A percentile compares a stretch with the other conserved stretches of the same genome.
Conservation (phyloP, 164 flowering plant species). For the grape (Vitis vinifera) region ASM3070453v1 NC_081807.1:2082001-2082500, state of each 20-base stretch:
- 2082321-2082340: constrained; percentile 55
- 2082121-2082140: constrained; percentile 55
- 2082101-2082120: constrained; percentile 41
- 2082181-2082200: constrained; percentile 80
- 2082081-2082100: constrained; percentile 53
- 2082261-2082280: constrained; percentile 87
- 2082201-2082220: constrained; percentile 46
- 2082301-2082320: constrained; percentile 67
- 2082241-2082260: constrained; percentile 51
- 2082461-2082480: too few relatives aligned
- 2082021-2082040: constrained; percentile 49
- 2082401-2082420: constrained; percentile 61
- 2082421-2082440: constrained; percentile 7
- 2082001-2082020: constrained; percentile 34
- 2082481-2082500: too few relatives aligned
- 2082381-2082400: constrained; percentile 72
- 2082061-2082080: constrained; percentile 45
- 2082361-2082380: constrained; percentile 67
- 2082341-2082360: constrained; percentile 57
- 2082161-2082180: constrained; percentile 73
- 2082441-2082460: too few relatives aligned
- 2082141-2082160: constrained; percentile 90
- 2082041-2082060: constrained; percentile 39
- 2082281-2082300: constrained; percentile 66
- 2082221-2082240: constrained; percentile 21